phyloP scores from a whole-genome alignment of 2,329 filamentous ascomycete species.

The Gaeumannomyces tritici region DNA sequence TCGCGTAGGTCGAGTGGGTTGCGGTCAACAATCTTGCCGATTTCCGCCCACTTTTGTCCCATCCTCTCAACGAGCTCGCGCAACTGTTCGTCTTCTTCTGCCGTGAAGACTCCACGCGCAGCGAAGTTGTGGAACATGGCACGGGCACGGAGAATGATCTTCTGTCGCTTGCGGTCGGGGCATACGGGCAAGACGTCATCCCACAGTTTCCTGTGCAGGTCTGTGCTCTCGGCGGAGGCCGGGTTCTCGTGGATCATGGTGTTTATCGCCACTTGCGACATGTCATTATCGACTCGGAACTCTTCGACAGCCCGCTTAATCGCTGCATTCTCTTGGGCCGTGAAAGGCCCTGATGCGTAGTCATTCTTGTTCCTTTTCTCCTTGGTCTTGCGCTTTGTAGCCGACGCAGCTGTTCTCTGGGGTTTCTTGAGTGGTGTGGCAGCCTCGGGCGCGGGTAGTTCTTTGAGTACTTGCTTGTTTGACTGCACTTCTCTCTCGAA shows the following conservation, averaged over 20 bases:
- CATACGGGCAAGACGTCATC: conserved; percentile 33
- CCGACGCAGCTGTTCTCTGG: neutral
- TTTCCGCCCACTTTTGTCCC: conserved; percentile 50
- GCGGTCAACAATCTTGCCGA: conserved; percentile 54
- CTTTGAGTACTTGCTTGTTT: neutral
- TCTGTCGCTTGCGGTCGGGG: conserved; percentile 40
- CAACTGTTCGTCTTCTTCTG: conserved; percentile 48
- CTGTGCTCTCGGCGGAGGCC: conserved; percentile 1
- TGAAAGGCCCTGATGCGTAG: conserved; percentile 27
- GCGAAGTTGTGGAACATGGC: conserved; percentile 58
- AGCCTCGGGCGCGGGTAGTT: neutral
- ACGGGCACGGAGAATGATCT: conserved; percentile 46
- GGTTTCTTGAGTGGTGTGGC: neutral
- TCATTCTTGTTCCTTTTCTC: neutral
- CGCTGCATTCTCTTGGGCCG: conserved; percentile 28
- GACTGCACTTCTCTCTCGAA: neutral
- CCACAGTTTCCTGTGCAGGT: conserved; percentile 38
- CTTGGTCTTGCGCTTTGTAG: neutral
- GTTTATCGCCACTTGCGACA: conserved; percentile 38
- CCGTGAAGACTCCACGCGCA: conserved; percentile 48
- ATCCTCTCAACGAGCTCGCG: conserved; percentile 32
- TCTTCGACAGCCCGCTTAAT: conserved; percentile 31
- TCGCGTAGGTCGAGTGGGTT: conserved; percentile 58
- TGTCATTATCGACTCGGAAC: conserved; percentile 31
- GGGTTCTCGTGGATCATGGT: conserved; percentile 25